Evolutionary conservation across 2,329 filamentous ascomycete species (phyloP).

Genomic region (Ascochyta koolunga): DNA sequence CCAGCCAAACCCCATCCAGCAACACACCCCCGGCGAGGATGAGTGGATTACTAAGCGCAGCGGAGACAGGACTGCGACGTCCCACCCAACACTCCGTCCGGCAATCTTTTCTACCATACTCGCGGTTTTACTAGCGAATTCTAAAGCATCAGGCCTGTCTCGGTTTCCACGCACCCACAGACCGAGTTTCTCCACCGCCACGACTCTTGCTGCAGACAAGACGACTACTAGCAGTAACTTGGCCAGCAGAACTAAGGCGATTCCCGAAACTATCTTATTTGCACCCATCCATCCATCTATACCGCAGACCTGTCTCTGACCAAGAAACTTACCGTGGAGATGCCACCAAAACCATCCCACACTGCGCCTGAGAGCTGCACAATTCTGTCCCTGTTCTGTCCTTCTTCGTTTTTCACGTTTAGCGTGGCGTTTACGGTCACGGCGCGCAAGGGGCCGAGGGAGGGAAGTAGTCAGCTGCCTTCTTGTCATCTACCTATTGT

Average conservation of each 20-base stretch:
- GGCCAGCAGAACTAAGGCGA: not conserved
- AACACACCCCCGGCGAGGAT: too few species aligned
- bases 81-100: not conserved
- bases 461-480: not conserved
- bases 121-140: not conserved
- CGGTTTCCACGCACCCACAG: not conserved
- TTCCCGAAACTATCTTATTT: not conserved
- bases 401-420: not conserved
- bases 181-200: not conserved
- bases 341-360: too few species aligned
- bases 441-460: not conserved
- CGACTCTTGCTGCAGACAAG: not conserved
- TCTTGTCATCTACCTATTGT: not conserved
- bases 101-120: not conserved
- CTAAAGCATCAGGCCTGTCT: not conserved
- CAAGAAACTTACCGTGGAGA: too few species aligned
- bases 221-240: not conserved
- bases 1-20: not conserved
- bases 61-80: not conserved
- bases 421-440: slow-evolving; percentile 16
- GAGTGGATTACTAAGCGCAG: not conserved
- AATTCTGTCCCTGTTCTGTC: not conserved
- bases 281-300: too few species aligned
- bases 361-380: not conserved
- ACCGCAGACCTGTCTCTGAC: too few species aligned